phyloP scores from a whole-genome alignment of 495 filamentous ascomycete species.

The Tuber borchii region DNA sequence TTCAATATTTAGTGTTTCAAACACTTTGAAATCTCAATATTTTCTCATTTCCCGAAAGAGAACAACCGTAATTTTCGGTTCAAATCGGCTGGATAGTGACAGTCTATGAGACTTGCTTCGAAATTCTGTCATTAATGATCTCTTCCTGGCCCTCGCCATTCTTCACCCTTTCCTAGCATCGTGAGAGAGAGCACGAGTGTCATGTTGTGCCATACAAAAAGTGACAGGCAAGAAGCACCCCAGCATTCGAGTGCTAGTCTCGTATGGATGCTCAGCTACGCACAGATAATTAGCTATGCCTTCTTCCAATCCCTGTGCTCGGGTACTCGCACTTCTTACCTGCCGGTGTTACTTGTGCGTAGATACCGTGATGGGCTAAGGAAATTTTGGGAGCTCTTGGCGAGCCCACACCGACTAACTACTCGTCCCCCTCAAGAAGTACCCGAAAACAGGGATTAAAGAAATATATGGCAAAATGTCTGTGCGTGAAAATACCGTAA shows the following conservation, averaged over 20 bases:
- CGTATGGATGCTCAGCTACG: too few relatives aligned
- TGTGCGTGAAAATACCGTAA: too few relatives aligned
- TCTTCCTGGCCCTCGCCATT: background rate
- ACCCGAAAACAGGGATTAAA: too few relatives aligned
- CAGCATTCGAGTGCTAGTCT: too few relatives aligned
- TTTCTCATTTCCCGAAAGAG: conserved; percentile 3
- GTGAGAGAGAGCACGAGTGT: background rate
- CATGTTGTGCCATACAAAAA: too few relatives aligned
- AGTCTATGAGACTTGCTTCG: conserved; percentile 29
- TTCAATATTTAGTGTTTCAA: background rate
- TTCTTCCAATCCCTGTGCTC: too few relatives aligned
- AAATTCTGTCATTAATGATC: conserved; percentile 4
- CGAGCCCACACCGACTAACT: conserved; percentile 8
- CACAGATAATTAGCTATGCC: too few relatives aligned
- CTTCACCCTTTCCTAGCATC: background rate
- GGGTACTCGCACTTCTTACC: too few relatives aligned
- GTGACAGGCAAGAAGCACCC: too few relatives aligned
- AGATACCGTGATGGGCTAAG: background rate
- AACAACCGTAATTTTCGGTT: conserved; percentile 5
- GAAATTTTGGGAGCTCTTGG: conserved; percentile 12
- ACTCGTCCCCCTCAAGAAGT: too few relatives aligned
- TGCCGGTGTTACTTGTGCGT: background rate
- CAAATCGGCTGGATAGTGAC: conserved; percentile 10
- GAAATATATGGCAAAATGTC: too few relatives aligned
- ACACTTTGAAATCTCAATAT: background rate